phyloP scores from a whole-genome alignment of 345 rosid genomes.

The Eucalyptus regnans region DNA sequence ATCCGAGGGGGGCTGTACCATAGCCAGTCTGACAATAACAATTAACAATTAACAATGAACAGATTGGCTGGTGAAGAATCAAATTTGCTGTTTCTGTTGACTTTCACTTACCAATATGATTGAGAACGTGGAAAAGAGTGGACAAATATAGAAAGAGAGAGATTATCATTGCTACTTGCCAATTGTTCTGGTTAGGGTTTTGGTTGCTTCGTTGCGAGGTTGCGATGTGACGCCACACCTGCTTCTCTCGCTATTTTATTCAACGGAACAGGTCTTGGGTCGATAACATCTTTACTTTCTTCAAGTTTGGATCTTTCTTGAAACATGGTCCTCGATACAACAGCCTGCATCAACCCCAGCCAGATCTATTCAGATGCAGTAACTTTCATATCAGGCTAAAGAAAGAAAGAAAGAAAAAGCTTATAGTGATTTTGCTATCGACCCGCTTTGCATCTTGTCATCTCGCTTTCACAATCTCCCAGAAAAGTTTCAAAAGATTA shows the following conservation, averaged over 20 bases:
- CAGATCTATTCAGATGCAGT: background rate
- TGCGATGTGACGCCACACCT: background rate
- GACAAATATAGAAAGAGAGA: background rate
- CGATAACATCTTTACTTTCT: background rate
- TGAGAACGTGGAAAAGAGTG: background rate
- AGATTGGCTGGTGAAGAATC: background rate
- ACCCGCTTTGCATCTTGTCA: background rate
- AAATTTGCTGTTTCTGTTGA: background rate
- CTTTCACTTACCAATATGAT: background rate
- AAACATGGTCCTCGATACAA: background rate
- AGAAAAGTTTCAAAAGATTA: background rate
- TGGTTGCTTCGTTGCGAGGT: background rate
- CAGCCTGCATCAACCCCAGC: background rate
- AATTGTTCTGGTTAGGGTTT: background rate
- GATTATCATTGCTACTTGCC: background rate
- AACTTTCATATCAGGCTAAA: background rate
- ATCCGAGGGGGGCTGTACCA: background rate
- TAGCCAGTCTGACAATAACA: background rate
- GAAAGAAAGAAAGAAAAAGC: background rate
- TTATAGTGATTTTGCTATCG: background rate
- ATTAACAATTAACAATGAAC: background rate
- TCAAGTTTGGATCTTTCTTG: background rate
- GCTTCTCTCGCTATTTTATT: background rate
- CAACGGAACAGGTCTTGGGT: background rate
- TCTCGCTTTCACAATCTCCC: background rate